phyloP scores from a whole-genome alignment of 208 protist genomes.

The Baffinella frigidus region DNA sequence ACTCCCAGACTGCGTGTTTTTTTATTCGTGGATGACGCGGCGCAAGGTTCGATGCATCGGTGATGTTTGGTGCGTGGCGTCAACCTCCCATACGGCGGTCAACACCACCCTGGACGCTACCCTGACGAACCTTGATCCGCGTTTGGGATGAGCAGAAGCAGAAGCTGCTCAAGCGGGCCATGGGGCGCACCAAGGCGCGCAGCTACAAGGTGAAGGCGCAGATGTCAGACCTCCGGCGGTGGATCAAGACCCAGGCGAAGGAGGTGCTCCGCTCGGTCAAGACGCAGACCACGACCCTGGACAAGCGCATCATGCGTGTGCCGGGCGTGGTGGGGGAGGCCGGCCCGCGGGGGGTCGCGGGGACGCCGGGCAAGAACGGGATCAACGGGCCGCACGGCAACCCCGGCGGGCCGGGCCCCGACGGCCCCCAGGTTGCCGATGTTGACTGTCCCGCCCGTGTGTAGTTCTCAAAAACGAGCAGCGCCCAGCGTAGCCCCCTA shows the following conservation, averaged over 20 bases:
- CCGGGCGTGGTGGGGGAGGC: constrained; percentile 11
- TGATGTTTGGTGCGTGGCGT: too few relatives aligned
- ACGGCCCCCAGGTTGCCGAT: too few relatives aligned
- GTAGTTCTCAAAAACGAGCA: too few relatives aligned
- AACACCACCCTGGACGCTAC: not conserved
- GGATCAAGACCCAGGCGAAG: constrained; percentile 27
- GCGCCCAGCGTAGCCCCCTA: too few relatives aligned
- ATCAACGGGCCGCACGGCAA: not conserved
- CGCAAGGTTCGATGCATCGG: too few relatives aligned
- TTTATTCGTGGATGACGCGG: too few relatives aligned
- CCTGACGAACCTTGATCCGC: not conserved
- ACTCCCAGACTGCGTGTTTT: too few relatives aligned
- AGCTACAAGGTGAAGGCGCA: not conserved
- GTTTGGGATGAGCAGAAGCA: not conserved
- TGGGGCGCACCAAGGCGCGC: constrained; percentile 33
- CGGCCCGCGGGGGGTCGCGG: not conserved
- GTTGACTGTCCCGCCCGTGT: too few relatives aligned
- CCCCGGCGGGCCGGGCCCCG: not conserved
- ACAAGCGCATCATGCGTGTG: not conserved
- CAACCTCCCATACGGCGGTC: not conserved
- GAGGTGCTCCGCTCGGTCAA: constrained; percentile 11
- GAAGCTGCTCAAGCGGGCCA: constrained; percentile 7
- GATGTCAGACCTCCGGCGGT: not conserved
- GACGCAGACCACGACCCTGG: not conserved
- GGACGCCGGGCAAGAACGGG: constrained; percentile 34